Evolutionary conservation across 345 rosid species (phyloP).

Genomic region (Melaleuca alternifolia): DNA sequence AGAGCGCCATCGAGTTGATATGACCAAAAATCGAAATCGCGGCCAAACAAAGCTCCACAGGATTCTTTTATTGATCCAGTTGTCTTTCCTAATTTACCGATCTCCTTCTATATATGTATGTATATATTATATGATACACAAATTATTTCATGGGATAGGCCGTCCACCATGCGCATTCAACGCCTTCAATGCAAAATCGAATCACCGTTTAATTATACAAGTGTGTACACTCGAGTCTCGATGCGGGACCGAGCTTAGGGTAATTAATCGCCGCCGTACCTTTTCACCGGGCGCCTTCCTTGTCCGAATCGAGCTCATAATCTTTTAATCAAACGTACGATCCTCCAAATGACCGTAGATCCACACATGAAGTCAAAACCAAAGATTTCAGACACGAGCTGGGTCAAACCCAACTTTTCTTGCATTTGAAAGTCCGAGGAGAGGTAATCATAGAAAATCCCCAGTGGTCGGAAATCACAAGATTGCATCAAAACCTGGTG

Average conservation of each 20-base stretch:
- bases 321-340: not conserved
- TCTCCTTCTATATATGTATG: too few species aligned
- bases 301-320: not conserved
- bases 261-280: not conserved
- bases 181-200: not conserved
- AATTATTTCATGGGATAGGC: too few species aligned
- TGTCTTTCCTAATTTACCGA: not conserved
- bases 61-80: not conserved
- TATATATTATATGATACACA: too few species aligned
- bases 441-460: not conserved
- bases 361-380: not conserved
- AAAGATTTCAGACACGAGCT: not conserved
- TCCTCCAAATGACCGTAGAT: not conserved
- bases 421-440: not conserved
- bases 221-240: too few species aligned
- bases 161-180: not conserved
- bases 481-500: conserved; percentile 3
- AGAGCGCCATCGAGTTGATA: not conserved
- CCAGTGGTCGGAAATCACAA: not conserved
- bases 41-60: not conserved
- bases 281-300: not conserved
- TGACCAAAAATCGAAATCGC: not conserved
- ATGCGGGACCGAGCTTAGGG: not conserved
- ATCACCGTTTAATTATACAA: not conserved
- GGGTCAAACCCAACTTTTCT: not conserved